Evolutionary conservation across 1,139 yeast species (phyloP).

Genomic region (Pichia terricola): DNA sequence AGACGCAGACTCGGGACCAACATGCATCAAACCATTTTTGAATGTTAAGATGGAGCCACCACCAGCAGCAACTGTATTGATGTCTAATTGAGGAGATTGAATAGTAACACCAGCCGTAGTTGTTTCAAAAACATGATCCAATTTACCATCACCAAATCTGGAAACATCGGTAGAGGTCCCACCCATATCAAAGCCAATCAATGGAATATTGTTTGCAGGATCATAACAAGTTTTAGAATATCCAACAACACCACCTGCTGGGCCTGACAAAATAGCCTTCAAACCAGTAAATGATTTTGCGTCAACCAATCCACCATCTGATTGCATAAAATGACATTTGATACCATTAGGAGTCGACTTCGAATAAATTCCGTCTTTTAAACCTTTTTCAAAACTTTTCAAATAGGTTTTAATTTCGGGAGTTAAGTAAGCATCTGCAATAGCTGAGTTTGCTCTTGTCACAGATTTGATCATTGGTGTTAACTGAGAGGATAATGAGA

Average conservation of each 20-base stretch:
- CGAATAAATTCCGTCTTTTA: slow-evolving; percentile 39
- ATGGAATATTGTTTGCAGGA: slow-evolving; percentile 31
- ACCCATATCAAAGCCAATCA: slow-evolving; percentile 53
- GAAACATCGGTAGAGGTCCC: slow-evolving; percentile 55
- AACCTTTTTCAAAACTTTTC: slow-evolving; percentile 49
- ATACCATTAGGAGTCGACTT: slow-evolving; percentile 16
- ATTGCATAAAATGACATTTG: slow-evolving; percentile 37
- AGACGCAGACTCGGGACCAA: slow-evolving; percentile 52
- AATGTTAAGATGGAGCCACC: slow-evolving; percentile 46
- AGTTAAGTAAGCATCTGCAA: slow-evolving; percentile 69
- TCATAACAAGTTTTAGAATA: slow-evolving; percentile 42
- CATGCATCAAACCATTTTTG: slow-evolving; percentile 44
- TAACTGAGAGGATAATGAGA: slow-evolving; percentile 55
- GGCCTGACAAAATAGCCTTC: slow-evolving; percentile 46
- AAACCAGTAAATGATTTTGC: slow-evolving; percentile 39
- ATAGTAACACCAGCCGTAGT: slow-evolving; percentile 46
- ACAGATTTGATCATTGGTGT: slow-evolving; percentile 68
- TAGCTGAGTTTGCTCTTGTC: slow-evolving; percentile 61
- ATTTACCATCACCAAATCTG: slow-evolving; percentile 34
- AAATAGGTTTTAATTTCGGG: slow-evolving; percentile 61
- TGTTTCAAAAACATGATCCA: slow-evolving; percentile 46
- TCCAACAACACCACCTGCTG: slow-evolving; percentile 57
- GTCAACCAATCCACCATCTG: slow-evolving; percentile 50
- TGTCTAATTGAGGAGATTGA: slow-evolving; percentile 49
- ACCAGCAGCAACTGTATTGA: slow-evolving; percentile 53